Base-by-base conservation (phyloP, 2,329 filamentous ascomycete species). In the Amauroascus niger region DNA sequence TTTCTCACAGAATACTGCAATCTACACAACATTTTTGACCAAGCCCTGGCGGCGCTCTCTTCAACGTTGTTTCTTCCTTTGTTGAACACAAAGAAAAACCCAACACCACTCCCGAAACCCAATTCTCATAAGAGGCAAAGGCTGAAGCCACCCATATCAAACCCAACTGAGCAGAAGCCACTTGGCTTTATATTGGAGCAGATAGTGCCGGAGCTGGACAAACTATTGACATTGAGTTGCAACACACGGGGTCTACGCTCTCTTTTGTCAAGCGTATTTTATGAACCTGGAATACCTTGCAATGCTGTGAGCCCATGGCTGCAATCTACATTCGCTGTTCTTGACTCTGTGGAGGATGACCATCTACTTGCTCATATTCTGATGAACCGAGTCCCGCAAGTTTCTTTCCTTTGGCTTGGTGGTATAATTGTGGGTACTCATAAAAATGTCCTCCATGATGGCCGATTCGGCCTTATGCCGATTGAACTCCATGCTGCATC, bases 301-400 rank as follows among this genome's bases (percentile, higher is more conserved):
- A 67, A 68, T 54, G 52, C 56, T 2, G 60, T 59, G n/a, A 61
- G 58, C 30, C 58, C 63, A 47, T 68, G 63, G 64, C 50, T 68
- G 5, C 60, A 67, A 52, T 61, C 63, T 50, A 49, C 57, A 18
- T 47, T 64, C 7, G 59, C 61, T 35, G 59, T 61, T 22, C 62
- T 68, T 24, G 55, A 61, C 26, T 28, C 62, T 33, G 47, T 59
- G 26, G 44, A 41, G 6, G 49, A 57, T 18, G 54, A 56, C 11
- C 55, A 54, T 1, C 11, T 61, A 20, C 54, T 65, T 20, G 58
- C 59, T 20, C 60, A 57, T 22, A 64, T 67, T 57, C 46, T 63
- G 37, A 64, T 63, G 59, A 57, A 60, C 32, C 57, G 63, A n/a
- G 52, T 45, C 35, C 64, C 60, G 18, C 53, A 56, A 35, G 49